A percentile compares a stretch with the other conserved stretches of the same genome.
These are phyloP conservation scores for Canna indica DNA, from an alignment of 176 grass and related monocot genomes.

Conservation along the genomic window DNA sequence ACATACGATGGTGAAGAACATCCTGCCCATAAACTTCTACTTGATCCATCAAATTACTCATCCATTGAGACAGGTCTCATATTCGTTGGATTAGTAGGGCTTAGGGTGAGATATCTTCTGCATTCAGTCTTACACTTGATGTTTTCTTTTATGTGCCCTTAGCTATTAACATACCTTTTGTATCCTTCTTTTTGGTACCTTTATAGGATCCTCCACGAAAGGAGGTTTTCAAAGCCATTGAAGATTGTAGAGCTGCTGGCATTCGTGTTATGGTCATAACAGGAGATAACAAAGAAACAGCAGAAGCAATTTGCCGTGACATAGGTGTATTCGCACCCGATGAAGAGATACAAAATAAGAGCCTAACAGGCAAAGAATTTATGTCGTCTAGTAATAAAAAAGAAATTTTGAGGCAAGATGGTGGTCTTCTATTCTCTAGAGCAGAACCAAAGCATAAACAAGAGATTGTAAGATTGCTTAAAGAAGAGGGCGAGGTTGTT, in stretches of 20 bases:
- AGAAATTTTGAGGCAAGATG: constrained; percentile 40
- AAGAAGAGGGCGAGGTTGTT: constrained; percentile 96
- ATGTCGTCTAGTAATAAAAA: constrained; percentile 66
- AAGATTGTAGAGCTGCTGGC: constrained; percentile 92
- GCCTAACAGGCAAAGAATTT: constrained; percentile 78
- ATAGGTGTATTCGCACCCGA: constrained; percentile 71
- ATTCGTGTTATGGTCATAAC: constrained; percentile 99
- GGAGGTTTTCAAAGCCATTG: constrained; percentile 88
- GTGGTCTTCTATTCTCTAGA: constrained; percentile 85
- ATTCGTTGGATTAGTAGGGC: constrained; percentile 73
- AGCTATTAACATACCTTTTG: not conserved
- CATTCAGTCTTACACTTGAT: not conserved
- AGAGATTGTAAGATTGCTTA: constrained; percentile 90
- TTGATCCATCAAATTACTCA: constrained; percentile 88
- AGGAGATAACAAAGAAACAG: constrained; percentile 98
- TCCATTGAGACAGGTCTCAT: constrained; percentile 72
- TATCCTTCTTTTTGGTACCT: not conserved
- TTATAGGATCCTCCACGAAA: constrained; percentile 89
- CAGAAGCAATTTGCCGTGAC: constrained; percentile 92
- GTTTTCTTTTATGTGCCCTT: constrained; percentile 10
- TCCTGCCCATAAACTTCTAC: constrained; percentile 86
- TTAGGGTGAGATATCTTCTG: constrained; percentile 50
- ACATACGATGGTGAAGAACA: constrained; percentile 88
- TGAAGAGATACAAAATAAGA: constrained; percentile 69
- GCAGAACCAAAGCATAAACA: constrained; percentile 98